Percentiles rank a stretch among this genome's conserved stretches.
phyloP scores from a whole-genome alignment of 2,329 filamentous ascomycete species.

The Geosmithia flava region DNA sequence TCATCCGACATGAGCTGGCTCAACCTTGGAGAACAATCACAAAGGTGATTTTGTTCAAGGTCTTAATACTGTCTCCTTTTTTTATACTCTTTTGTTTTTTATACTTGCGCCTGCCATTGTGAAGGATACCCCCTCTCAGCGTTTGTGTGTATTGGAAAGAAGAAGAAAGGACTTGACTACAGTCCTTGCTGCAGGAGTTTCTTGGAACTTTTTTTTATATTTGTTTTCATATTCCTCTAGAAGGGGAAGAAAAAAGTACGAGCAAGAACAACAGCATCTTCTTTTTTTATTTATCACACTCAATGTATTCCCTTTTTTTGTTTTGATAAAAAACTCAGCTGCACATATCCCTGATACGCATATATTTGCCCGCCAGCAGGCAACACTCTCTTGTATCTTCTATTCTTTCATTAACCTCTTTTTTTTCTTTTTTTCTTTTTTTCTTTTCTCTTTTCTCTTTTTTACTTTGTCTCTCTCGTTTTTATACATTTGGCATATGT shows the following conservation, averaged over 20 bases:
- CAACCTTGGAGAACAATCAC: slow-evolving; percentile 45
- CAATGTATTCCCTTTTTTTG: too few species aligned
- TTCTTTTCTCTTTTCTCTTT: too few species aligned
- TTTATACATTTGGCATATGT: too few species aligned
- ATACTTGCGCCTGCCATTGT: not conserved
- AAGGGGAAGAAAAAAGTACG: not conserved
- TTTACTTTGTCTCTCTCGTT: too few species aligned
- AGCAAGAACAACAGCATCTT: not conserved
- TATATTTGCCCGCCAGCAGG: too few species aligned
- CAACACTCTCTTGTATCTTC: too few species aligned
- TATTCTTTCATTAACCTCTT: too few species aligned
- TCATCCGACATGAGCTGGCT: slow-evolving; percentile 70
- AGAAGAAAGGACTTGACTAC: too few species aligned
- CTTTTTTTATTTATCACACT: not conserved
- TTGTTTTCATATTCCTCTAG: not conserved
- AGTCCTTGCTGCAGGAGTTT: not conserved
- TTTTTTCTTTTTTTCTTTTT: too few species aligned
- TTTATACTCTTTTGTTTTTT: not conserved
- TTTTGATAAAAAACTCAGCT: too few species aligned
- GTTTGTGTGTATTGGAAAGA: not conserved
- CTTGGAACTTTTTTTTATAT: too few species aligned
- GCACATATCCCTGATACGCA: too few species aligned
- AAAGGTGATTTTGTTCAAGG: not conserved
- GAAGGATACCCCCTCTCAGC: not conserved
- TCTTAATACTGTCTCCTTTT: not conserved